Evolutionary conservation across 257 asterid genomes (phyloP).

Genomic region (Nicotiana knightiana): DNA sequence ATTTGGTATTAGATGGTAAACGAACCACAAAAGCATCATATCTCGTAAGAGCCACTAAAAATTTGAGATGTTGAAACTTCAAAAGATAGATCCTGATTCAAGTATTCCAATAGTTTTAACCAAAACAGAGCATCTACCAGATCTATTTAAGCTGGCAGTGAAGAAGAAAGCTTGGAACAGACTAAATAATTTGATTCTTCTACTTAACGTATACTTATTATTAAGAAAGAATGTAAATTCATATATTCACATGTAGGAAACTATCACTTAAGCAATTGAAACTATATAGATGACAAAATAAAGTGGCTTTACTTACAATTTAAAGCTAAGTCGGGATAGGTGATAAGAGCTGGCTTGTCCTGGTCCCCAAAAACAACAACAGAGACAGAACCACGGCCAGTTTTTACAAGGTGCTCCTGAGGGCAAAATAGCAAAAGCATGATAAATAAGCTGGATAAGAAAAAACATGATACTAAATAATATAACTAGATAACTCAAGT

Average conservation of each 20-base stretch:
- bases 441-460: background rate
- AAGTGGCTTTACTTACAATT: conserved; percentile 56
- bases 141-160: background rate
- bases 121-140: background rate
- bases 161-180: conserved; percentile 2
- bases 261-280: background rate
- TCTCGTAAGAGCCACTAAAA: background rate
- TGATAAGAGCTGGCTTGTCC: conserved; percentile 91
- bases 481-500: conserved; percentile 7
- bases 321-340: conserved; percentile 93
- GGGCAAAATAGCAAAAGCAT: conserved; percentile 9
- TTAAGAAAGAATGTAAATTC: background rate
- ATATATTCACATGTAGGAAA: background rate
- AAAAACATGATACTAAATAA: conserved; percentile 23
- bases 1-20: conserved; percentile 12
- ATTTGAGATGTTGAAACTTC: background rate
- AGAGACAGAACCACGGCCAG: conserved; percentile 70
- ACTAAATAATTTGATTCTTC: background rate
- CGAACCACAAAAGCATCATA: background rate
- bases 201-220: background rate
- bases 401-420: conserved; percentile 92
- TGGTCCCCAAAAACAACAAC: conserved; percentile 86
- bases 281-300: conserved; percentile 5
- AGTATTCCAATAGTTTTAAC: background rate
- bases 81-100: background rate